phyloP scores from a whole-genome alignment of 2,329 filamentous ascomycete genomes.

The Pseudogymnoascus sp. region DNA sequence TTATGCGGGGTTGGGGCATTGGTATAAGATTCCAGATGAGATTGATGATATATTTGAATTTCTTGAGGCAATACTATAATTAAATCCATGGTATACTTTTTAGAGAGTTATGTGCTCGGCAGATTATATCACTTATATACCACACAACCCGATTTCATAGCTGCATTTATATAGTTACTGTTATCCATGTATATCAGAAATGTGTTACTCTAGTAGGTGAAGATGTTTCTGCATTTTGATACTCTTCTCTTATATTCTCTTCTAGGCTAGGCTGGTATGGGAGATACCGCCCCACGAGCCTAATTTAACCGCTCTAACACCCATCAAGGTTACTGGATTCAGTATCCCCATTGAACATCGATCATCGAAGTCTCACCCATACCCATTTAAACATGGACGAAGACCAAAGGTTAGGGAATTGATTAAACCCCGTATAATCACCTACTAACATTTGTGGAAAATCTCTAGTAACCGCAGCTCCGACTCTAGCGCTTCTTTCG shows the following conservation, averaged over 20 bases:
- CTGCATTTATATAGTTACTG: neutral
- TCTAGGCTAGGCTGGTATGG: no score
- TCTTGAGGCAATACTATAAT: constrained; percentile 15
- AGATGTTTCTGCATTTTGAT: no score
- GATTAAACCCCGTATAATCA: neutral
- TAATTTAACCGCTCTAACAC: neutral
- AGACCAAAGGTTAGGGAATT: neutral
- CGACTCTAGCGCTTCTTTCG: neutral
- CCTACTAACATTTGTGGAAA: neutral
- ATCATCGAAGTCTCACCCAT: neutral
- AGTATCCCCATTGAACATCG: neutral
- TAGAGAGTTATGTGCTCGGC: neutral
- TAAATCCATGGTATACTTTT: neutral
- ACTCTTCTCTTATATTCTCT: no score
- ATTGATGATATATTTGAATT: constrained; percentile 38
- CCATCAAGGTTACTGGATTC: neutral
- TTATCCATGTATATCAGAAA: no score
- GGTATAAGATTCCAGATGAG: constrained; percentile 40
- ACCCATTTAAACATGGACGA: neutral
- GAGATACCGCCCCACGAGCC: no score
- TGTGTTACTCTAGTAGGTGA: no score
- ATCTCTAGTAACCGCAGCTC: neutral
- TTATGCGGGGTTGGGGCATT: constrained; percentile 37
- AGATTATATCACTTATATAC: neutral
- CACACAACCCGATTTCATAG: neutral